Evolutionary conservation across 2,329 filamentous ascomycete genomes (phyloP), one percentile per base, ranked within the genome.

Genomic region (Botrytis sinoallii): DNA sequence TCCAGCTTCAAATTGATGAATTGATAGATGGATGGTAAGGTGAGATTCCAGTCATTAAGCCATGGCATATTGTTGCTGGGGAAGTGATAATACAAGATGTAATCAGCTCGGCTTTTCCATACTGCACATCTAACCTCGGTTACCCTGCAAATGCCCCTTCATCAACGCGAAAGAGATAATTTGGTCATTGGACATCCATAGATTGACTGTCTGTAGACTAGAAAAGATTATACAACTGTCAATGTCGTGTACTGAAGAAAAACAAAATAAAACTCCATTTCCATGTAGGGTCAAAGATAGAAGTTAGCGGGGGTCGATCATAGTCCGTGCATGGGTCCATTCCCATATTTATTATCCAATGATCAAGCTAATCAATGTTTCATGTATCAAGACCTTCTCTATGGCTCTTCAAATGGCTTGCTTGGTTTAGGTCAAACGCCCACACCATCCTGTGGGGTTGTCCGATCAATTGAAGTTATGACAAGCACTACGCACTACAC

Each of bases 1-100:
- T 66, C 69, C 69, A 52, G 59, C 59, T 32, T 65, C 69, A 65
- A 14, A 71, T 71, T 65, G 6, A 65, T 38, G 55, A 25, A 14
- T 18, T 40, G 46, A 29, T 29, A n/a, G 32, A 38, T n/a, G 7
- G 9, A 66, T 48, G 64, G 38, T 18, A 6, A 69, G 35, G 52
- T 57, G 16, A 42, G 38, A 42, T 68, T n/a, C 22, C n/a, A 14
- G n/a, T 22, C 29, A 6, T 25, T 44, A n/a, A 44, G 42, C 16
- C 22, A 38, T 48, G 22, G n/a, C 14, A 32, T 18, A 32, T 40
- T 40, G 18, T 61, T 38, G 52, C 60, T 63, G 55, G 55, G 67
- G 55, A 48, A 52, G 29, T 52, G 20, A 16, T 18, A 18, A n/a
- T 38, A 52, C 22, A 29, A 38, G 32, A 68, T n/a, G 46, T 68